These are phyloP conservation scores for Psilocybe sp. DNA, from an alignment of 768 basidiomycete species.

Conservation along the genomic window DNA sequence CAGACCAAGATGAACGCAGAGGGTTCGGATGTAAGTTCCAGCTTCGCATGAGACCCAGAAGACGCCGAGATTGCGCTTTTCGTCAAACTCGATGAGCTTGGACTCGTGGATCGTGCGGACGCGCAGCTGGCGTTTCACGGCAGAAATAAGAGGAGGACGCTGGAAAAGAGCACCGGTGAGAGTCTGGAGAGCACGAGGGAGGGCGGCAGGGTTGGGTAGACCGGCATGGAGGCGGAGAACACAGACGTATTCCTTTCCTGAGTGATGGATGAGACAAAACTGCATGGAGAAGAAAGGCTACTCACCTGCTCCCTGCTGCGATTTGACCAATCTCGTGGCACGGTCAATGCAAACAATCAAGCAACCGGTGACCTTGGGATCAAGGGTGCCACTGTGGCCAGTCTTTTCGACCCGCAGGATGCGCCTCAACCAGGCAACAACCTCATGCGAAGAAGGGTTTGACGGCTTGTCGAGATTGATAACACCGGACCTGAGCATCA, in stretches of 20 bases:
- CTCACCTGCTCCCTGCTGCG: constrained; percentile 94
- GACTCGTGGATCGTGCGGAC: constrained; percentile 97
- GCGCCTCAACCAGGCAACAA: constrained; percentile 97
- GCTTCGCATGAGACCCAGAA: constrained; percentile 99
- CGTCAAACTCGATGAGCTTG: constrained; percentile 94
- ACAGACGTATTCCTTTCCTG: constrained; percentile 97
- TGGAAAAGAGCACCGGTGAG: constrained; percentile 98
- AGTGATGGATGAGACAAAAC: constrained; percentile 3
- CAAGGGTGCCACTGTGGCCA: constrained; percentile 96
- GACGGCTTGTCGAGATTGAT: constrained; percentile 99
- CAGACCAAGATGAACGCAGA: constrained; percentile 96
- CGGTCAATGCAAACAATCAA: constrained; percentile 99
- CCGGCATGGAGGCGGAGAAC: constrained; percentile 89
- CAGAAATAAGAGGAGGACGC: constrained; percentile 97
- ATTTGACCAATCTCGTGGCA: constrained; percentile 95
- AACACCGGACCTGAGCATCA: constrained; percentile 76
- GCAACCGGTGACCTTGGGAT: constrained; percentile 99
- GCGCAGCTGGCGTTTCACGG: constrained; percentile 96
- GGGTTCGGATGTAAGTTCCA: constrained; percentile 92
- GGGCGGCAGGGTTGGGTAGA: constrained; percentile 76
- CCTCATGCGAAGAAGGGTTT: constrained; percentile 98
- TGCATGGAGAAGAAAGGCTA: neutral
- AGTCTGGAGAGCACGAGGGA: constrained; percentile 93
- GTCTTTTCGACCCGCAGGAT: constrained; percentile 97
- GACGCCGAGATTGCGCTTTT: constrained; percentile 92